Conservation (phyloP, 768 basidiomycete genomes). For the Kwoniella dendrophila region DNA sequence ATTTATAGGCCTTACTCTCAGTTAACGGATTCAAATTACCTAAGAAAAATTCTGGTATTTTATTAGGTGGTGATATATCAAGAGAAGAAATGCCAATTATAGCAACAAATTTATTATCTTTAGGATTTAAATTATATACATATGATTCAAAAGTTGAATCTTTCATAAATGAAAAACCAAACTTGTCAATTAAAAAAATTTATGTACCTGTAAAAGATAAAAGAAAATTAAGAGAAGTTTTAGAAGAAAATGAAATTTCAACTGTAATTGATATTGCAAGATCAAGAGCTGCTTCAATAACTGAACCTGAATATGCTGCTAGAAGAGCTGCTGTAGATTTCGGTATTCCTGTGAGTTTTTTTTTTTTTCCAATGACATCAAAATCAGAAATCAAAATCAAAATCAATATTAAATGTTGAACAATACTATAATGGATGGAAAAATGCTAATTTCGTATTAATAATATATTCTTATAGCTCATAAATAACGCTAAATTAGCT, state of each 20-base stretch:
- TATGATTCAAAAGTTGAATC: slow-evolving; percentile 66
- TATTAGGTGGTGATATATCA: slow-evolving; percentile 85
- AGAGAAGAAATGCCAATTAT: slow-evolving; percentile 84
- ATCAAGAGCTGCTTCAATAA: slow-evolving; percentile 70
- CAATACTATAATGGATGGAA: too few species aligned
- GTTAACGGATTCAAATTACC: slow-evolving; percentile 96
- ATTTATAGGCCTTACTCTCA: slow-evolving; percentile 67
- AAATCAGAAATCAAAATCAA: background rate
- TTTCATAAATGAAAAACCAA: slow-evolving; percentile 79
- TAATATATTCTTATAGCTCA: slow-evolving; percentile 60
- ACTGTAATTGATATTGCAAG: slow-evolving; percentile 91
- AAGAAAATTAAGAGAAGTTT: slow-evolving; percentile 88
- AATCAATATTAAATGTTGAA: too few species aligned
- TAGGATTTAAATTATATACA: slow-evolving; percentile 90
- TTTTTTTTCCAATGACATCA: background rate
- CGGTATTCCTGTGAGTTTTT: slow-evolving; percentile 62
- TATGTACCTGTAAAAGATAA: slow-evolving; percentile 97
- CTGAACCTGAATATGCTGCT: slow-evolving; percentile 96
- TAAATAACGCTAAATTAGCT: slow-evolving; percentile 88
- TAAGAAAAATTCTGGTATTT: slow-evolving; percentile 76
- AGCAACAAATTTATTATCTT: slow-evolving; percentile 74
- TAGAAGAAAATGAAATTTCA: slow-evolving; percentile 82
- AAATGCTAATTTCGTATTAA: slow-evolving; percentile 8
- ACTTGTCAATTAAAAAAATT: slow-evolving; percentile 72
- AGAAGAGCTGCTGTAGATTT: slow-evolving; percentile 95